Percentiles rank a stretch among this genome's conserved stretches.
phyloP scores from a whole-genome alignment of 768 basidiomycete genomes.

The Boletus subparvulus region DNA sequence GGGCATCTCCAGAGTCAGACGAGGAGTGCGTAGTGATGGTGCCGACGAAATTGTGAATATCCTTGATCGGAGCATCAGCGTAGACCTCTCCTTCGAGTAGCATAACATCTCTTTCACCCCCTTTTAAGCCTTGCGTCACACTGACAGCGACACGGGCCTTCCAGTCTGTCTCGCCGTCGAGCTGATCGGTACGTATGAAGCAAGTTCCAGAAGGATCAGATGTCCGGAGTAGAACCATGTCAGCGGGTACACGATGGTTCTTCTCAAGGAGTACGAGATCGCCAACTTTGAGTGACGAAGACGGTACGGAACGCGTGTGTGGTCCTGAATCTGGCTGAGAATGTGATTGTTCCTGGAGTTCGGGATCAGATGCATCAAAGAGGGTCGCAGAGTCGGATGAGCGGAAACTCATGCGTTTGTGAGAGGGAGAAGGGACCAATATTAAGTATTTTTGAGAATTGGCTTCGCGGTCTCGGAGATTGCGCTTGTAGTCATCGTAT shows the following conservation, averaged over 20 bases:
- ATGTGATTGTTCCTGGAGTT: constrained; percentile 11
- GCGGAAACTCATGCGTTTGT: constrained; percentile 24
- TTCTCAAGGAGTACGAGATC: constrained; percentile 92
- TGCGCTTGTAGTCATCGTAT: constrained; percentile 95
- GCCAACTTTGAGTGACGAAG: constrained; percentile 85
- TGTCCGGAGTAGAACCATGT: constrained; percentile 86
- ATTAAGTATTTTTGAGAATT: constrained; percentile 91
- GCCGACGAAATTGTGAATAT: constrained; percentile 93
- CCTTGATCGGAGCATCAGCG: constrained; percentile 94
- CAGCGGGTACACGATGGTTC: constrained; percentile 95
- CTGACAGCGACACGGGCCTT: constrained; percentile 86
- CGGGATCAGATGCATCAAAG: constrained; percentile 21
- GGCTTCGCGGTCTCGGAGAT: constrained; percentile 89
- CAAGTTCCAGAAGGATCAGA: constrained; percentile 90
- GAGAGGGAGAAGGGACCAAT: constrained; percentile 55
- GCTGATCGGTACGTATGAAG: constrained; percentile 96
- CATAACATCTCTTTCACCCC: constrained; percentile 50
- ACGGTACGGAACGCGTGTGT: constrained; percentile 77
- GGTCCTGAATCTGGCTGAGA: constrained; percentile 38
- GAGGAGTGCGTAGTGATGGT: constrained; percentile 74
- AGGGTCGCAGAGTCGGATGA: constrained; percentile 19
- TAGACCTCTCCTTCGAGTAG: constrained; percentile 85
- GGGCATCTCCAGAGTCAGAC: constrained; percentile 33
- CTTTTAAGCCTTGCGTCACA: constrained; percentile 20
- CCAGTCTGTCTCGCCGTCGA: constrained; percentile 99